phyloP scores from a whole-genome alignment of 805 yeast genomes.

The Saturnispora sanitii region DNA sequence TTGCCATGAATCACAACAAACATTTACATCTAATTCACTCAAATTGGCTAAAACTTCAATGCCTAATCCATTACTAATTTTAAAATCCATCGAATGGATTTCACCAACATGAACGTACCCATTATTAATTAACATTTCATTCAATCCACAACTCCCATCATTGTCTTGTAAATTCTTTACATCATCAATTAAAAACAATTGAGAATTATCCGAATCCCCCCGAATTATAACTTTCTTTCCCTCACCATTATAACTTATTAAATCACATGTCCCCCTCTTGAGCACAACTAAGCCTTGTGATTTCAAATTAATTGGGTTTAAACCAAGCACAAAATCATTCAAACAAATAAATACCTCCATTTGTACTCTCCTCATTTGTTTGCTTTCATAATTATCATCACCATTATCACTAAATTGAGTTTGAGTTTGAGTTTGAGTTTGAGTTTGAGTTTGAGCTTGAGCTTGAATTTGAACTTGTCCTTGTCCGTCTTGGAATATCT shows the following conservation, averaged over 20 bases:
- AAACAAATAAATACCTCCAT: constrained; percentile 26
- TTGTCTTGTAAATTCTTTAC: constrained; percentile 21
- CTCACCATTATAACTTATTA: constrained; percentile 28
- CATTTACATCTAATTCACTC: constrained; percentile 36
- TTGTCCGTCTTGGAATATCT: constrained; percentile 28
- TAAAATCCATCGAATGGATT: constrained; percentile 31
- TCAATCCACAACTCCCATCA: constrained; percentile 30
- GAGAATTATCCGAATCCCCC: constrained; percentile 38
- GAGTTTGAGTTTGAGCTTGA: no score
- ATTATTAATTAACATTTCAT: constrained; percentile 30
- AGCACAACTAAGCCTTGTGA: constrained; percentile 46
- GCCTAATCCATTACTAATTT: constrained; percentile 15
- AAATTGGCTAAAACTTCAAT: constrained; percentile 8
- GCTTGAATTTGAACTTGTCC: no score
- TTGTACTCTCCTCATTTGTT: no score
- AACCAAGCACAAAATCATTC: constrained; percentile 48
- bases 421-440: no score
- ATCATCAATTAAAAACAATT: constrained; percentile 60
- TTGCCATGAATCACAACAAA: constrained; percentile 81
- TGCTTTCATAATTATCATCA: no score
- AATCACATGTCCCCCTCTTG: constrained; percentile 44
- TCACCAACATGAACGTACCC: constrained; percentile 50
- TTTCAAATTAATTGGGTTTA: constrained; percentile 50
- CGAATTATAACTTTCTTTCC: constrained; percentile 14
- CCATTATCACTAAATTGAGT: no score